These are phyloP conservation scores for Persicaria maculosa DNA, from an alignment of 148 eudicot species.

Conservation along the genomic window DNA sequence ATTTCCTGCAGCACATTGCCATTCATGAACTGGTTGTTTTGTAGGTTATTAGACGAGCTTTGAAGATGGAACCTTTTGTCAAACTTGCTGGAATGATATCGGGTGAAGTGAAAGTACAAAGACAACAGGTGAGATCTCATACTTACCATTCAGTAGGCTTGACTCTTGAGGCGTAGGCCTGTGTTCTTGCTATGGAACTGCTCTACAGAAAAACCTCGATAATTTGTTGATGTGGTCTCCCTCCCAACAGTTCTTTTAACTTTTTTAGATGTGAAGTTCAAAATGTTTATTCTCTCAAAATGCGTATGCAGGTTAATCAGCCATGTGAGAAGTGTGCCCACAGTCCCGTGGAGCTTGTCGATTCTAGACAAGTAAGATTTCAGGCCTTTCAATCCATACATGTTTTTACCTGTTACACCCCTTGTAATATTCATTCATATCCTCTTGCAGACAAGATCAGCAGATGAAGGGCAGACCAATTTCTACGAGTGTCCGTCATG, in stretches of 20 bases:
- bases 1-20: background rate
- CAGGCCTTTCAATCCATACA: background rate
- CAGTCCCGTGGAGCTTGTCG: slow-evolving; percentile 32
- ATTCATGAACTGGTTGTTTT: background rate
- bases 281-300: background rate
- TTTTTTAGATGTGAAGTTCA: background rate
- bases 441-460: slow-evolving; percentile 11
- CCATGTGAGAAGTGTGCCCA: slow-evolving; percentile 38
- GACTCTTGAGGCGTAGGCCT: background rate
- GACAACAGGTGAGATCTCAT: slow-evolving; percentile 25
- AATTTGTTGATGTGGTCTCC: background rate
- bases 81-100: slow-evolving; percentile 26
- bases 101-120: slow-evolving; percentile 30
- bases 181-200: background rate
- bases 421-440: background rate
- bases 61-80: slow-evolving; percentile 33
- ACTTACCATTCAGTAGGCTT: background rate
- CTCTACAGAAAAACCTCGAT: background rate
- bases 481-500: slow-evolving; percentile 39
- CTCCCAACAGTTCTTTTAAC: background rate
- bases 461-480: slow-evolving; percentile 41
- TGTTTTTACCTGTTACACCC: background rate
- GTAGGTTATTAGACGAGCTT: slow-evolving; percentile 32
- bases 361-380: slow-evolving; percentile 29
- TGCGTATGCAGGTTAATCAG: slow-evolving; percentile 28